A percentile compares a stretch with the other conserved stretches of the same genome.
Evolutionary conservation across 73 alveolate species (phyloP).

Genomic region (Paramecium sonneborni): DNA sequence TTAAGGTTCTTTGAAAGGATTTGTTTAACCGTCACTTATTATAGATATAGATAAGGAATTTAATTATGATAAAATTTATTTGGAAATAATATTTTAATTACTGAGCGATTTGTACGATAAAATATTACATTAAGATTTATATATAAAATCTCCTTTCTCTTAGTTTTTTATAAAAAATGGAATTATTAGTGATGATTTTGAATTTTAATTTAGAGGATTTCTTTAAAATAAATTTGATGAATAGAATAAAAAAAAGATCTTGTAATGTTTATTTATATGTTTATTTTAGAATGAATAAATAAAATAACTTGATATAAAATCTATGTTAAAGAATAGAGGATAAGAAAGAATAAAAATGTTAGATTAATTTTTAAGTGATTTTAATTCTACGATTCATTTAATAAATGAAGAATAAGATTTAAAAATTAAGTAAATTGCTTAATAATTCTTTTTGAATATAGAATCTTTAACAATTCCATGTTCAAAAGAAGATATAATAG

Average conservation of each 20-base stretch:
- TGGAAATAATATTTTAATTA: background rate
- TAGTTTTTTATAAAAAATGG: background rate
- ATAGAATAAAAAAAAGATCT: background rate
- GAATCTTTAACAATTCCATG: conserved; percentile 3
- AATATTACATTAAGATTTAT: background rate
- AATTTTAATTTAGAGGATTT: background rate
- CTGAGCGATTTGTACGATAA: background rate
- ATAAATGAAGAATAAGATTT: background rate
- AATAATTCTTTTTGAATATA: background rate
- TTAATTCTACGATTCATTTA: background rate
- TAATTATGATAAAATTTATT: background rate
- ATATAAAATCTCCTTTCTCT: background rate
- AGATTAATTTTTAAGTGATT: background rate
- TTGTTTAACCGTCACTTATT: background rate
- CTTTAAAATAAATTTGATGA: background rate
- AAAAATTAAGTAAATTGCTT: background rate
- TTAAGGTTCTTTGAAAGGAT: background rate
- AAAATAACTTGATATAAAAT: background rate
- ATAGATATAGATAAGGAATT: conserved; percentile 4
- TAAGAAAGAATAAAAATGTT: background rate
- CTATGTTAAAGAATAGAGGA: background rate
- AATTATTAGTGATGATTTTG: background rate
- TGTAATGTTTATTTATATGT: background rate
- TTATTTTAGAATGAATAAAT: background rate
- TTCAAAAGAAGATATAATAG: background rate